Evolutionary conservation across 2,329 filamentous ascomycete genomes (phyloP).

Genomic region (Pestalotiopsis fici): DNA sequence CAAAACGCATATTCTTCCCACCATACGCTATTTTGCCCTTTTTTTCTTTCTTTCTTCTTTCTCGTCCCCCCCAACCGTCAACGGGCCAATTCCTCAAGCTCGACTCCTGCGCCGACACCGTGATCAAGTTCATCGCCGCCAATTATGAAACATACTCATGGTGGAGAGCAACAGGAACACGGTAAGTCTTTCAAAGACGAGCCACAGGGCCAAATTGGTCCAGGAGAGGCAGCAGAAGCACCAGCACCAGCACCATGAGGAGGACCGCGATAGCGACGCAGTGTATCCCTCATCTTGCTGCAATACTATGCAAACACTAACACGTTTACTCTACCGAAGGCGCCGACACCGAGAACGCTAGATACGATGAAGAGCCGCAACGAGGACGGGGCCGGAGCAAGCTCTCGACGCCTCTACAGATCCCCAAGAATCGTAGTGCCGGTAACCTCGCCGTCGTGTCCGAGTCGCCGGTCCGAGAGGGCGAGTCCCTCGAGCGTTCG

Average conservation of each 20-base stretch:
- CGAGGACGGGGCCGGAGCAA: conserved; percentile 37
- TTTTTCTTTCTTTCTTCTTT: neutral
- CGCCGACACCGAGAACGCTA: conserved; percentile 38
- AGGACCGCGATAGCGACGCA: no score
- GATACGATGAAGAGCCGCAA: conserved; percentile 36
- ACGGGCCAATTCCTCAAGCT: neutral
- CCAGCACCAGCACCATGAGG: neutral
- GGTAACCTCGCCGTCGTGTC: conserved; percentile 55
- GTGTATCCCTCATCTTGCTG: neutral
- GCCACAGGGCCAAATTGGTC: neutral
- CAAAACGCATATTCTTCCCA: neutral
- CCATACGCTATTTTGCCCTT: neutral
- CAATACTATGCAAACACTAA: conserved; percentile 7
- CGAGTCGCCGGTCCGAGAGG: conserved; percentile 29
- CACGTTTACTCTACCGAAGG: conserved; percentile 27
- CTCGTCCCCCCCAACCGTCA: neutral
- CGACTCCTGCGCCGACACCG: neutral
- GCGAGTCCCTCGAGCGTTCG: conserved; percentile 42
- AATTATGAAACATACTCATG: conserved; percentile 48
- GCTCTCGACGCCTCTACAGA: conserved; percentile 47
- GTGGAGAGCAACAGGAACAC: conserved; percentile 38
- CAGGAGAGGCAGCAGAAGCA: neutral
- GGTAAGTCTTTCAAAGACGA: conserved; percentile 32
- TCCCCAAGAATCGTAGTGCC: conserved; percentile 69
- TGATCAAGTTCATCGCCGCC: conserved; percentile 16